Percentiles rank a stretch among this genome's conserved stretches.
phyloP scores from a whole-genome alignment of 305 asterid genomes.

The Fraxinus angustifolia region DNA sequence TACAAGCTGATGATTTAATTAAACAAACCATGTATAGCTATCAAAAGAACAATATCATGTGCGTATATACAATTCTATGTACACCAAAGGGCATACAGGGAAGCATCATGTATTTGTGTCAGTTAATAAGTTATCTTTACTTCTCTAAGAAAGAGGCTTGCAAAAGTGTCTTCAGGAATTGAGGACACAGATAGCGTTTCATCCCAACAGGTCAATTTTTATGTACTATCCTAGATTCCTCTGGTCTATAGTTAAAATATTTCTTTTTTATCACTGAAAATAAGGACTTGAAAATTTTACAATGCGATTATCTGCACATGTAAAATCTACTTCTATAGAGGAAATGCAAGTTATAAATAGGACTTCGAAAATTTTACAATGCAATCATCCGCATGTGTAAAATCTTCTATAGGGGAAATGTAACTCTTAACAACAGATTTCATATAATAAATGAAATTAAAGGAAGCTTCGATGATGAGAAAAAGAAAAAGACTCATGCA shows the following conservation, averaged over 20 bases:
- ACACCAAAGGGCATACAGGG: background rate
- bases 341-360: background rate
- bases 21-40: background rate
- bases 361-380: background rate
- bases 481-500: background rate
- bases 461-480: conserved; percentile 4
- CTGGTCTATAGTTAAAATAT: background rate
- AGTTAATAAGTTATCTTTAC: background rate
- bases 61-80: background rate
- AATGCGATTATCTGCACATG: background rate
- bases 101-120: background rate
- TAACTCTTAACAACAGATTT: conserved; percentile 12
- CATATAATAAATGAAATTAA: background rate
- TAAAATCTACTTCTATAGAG: background rate
- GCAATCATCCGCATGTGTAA: background rate
- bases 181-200: background rate
- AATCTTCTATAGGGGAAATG: background rate
- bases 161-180: background rate
- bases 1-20: background rate
- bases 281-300: background rate
- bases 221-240: background rate
- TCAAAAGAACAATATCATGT: background rate
- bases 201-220: background rate
- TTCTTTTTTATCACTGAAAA: background rate
- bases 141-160: background rate